Conservation (phyloP, 2,329 filamentous ascomycete genomes). For the Scytalidium sp. region DNA sequence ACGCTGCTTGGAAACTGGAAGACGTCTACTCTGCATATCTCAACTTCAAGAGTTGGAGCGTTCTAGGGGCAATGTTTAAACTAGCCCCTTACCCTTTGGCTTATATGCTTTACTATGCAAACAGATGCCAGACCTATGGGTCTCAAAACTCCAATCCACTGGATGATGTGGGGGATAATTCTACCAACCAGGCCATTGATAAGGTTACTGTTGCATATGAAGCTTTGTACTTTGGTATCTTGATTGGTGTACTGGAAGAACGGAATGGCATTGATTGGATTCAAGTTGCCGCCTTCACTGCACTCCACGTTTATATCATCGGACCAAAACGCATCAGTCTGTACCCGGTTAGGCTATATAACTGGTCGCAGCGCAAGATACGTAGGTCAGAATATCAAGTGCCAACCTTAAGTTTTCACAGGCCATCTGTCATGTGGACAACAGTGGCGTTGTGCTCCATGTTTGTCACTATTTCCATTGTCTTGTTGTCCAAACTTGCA, state of each 20-base stretch:
- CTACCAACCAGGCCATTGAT: conserved; percentile 9
- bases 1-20: conserved; percentile 19
- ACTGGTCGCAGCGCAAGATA: conserved; percentile 10
- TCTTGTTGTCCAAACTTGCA: neutral
- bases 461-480: neutral
- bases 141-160: conserved; percentile 18
- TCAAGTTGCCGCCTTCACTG: conserved; percentile 19
- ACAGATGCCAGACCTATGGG: neutral
- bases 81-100: conserved; percentile 18
- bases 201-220: conserved; percentile 20
- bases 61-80: conserved; percentile 11
- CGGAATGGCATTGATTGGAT: conserved; percentile 19
- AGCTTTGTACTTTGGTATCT: conserved; percentile 16
- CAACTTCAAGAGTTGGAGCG: conserved; percentile 15
- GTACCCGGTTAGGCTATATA: conserved; percentile 20
- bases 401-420: neutral
- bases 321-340: conserved; percentile 24
- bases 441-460: neutral
- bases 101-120: conserved; percentile 18
- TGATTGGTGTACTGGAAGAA: conserved; percentile 13
- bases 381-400: neutral
- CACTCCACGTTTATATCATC: conserved; percentile 20
- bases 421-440: neutral
- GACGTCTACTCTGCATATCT: conserved; percentile 14
- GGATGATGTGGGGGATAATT: conserved; percentile 21